Base-by-base conservation (phyloP, 805 yeast genomes). In the Ogataea dorogensis region DNA sequence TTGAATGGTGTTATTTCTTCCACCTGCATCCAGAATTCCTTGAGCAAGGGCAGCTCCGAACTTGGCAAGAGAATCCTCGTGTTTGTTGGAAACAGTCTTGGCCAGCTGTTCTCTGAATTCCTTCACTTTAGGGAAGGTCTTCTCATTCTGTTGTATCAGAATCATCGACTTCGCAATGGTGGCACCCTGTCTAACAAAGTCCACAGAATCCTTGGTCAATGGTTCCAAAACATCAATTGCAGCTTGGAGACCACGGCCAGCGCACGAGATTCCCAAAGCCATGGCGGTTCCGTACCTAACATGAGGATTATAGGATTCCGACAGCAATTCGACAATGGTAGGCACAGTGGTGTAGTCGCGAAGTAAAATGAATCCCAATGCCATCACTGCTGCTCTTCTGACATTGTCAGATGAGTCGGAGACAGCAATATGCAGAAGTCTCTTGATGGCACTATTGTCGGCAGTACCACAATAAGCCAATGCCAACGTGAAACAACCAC, bases 21-120 rank as follows among this genome's bases (percentile, higher is more conserved):
- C 98, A 64, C 98, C 97, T 8, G 98, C 98, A 66, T 93, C 97
- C 59, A 93, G 81, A 46, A 93, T 91, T 62, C 98, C 98, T 67
- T 91, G 97, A 10, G 96, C 91, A 32, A 93, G 67, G 12, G 97
- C 86, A 19, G 98, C 97, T 58, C 98, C 98, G 64, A 91, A 93
- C 66, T 88, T 89, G 24, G 98, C 96, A 63, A 93, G 75, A 3
- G 96, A 95, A 64, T 91, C 98, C 63, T 91, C 97, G 52, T 86
- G 94, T 63, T 91, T 93, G 54, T 82, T 85, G 17, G 81, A 68
- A 38, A 91, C 75, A n/a, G 86, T 81, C 40, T 75, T 77, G 31
- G 88, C 81, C 47, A 83, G 78, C 31, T 74, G 72, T 53, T 85
- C 84, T 55, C 81, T 85, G 49, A 87, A 73, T 24, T 79, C 78